phyloP scores from a whole-genome alignment of 225 moss, liverwort and hornwort species.

The Straminergon stramineum region DNA sequence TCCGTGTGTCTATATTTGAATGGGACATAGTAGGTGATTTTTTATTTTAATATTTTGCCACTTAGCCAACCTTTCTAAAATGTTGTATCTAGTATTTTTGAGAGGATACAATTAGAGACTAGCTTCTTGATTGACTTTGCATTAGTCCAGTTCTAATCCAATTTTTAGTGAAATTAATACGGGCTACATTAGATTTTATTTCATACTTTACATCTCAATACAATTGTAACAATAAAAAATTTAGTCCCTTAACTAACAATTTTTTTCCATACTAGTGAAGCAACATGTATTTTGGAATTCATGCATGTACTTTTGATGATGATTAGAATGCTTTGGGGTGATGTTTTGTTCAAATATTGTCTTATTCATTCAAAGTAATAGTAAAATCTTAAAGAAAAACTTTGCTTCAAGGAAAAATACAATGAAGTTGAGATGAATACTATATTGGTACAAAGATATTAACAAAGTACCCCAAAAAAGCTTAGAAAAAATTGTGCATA shows the following conservation, averaged over 20 bases:
- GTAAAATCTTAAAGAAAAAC: not conserved
- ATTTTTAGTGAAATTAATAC: not conserved
- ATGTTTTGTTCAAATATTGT: not conserved
- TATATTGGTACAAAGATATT: not conserved
- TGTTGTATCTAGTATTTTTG: not conserved
- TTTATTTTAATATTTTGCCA: not conserved
- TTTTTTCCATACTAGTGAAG: not conserved
- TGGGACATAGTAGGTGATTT: too few species aligned
- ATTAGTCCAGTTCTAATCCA: not conserved
- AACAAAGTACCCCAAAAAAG: not conserved
- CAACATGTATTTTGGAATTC: rapidly evolving
- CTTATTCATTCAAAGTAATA: not conserved
- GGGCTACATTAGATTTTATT: rapidly evolving
- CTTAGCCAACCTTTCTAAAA: not conserved
- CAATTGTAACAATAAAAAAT: not conserved
- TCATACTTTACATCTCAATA: not conserved
- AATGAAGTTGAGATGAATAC: not conserved
- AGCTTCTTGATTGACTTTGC: not conserved
- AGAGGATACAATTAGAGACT: not conserved
- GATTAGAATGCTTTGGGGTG: not conserved
- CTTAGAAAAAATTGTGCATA: not conserved
- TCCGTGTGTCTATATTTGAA: not conserved
- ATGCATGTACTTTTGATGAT: not conserved
- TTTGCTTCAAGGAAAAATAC: rapidly evolving
- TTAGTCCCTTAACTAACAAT: not conserved